Percentiles rank a stretch among this genome's conserved stretches.
phyloP scores from a whole-genome alignment of 148 eudicot species.

The Cornus florida region DNA sequence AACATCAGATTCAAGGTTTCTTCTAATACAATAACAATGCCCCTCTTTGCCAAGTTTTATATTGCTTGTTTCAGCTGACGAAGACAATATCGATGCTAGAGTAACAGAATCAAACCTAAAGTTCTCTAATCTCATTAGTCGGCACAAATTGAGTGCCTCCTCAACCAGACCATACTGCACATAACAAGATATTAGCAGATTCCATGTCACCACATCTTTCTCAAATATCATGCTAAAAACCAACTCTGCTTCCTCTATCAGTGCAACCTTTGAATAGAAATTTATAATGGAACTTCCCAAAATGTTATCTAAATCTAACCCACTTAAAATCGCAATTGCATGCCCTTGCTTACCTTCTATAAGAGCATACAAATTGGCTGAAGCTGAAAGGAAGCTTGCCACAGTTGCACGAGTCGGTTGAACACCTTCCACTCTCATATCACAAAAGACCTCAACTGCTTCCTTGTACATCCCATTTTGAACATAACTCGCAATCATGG shows the following conservation, averaged over 20 bases:
- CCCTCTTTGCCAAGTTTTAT: slow-evolving; percentile 45
- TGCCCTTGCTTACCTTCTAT: slow-evolving; percentile 62
- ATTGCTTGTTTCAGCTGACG: slow-evolving; percentile 33
- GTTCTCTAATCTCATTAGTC: slow-evolving; percentile 40
- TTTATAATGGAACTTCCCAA: slow-evolving; percentile 62
- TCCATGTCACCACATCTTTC: slow-evolving; percentile 67
- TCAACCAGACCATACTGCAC: slow-evolving; percentile 36
- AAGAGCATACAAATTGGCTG: slow-evolving; percentile 42
- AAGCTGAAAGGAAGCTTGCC: slow-evolving; percentile 53
- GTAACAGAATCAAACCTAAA: slow-evolving; percentile 54
- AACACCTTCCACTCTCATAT: slow-evolving; percentile 49
- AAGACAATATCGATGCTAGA: slow-evolving; percentile 37
- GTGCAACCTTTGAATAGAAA: slow-evolving; percentile 51
- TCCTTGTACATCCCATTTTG: slow-evolving; percentile 58
- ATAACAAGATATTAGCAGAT: slow-evolving; percentile 56
- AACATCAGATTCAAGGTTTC: slow-evolving; percentile 35
- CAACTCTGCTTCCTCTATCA: slow-evolving; percentile 45
- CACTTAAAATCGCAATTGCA: slow-evolving; percentile 42
- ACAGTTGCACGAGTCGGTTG: slow-evolving; percentile 53
- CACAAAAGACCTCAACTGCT: slow-evolving; percentile 41
- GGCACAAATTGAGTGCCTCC: slow-evolving; percentile 33
- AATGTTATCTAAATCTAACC: slow-evolving; percentile 43
- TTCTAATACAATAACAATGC: slow-evolving; percentile 49
- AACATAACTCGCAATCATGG: slow-evolving; percentile 51
- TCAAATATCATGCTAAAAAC: slow-evolving; percentile 46